A percentile compares a stretch with the other conserved stretches of the same genome.
Conservation (phyloP, 2,329 filamentous ascomycete species). For the Raffaelea arxii region DNA sequence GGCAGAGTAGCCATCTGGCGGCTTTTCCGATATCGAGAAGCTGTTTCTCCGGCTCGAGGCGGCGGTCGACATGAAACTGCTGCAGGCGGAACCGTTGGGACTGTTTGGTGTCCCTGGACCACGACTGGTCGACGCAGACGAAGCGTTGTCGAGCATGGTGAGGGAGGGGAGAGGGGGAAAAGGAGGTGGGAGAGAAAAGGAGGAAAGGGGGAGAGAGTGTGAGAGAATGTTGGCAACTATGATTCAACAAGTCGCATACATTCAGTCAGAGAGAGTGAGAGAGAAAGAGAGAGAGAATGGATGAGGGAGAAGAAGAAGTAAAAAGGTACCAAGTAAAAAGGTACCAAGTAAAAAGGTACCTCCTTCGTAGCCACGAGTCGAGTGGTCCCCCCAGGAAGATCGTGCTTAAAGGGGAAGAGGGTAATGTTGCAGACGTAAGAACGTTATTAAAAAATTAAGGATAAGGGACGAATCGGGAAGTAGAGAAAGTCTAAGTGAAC, state of each 20-base stretch:
- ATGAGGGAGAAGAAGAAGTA: not conserved
- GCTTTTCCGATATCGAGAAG: conserved; percentile 12
- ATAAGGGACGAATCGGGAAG: not conserved
- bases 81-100: conserved; percentile 8
- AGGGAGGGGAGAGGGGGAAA: not conserved
- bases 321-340: not conserved
- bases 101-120: no score
- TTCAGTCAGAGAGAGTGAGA: not conserved
- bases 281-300: not conserved
- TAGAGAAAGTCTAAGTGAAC: not conserved
- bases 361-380: not conserved
- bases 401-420: not conserved
- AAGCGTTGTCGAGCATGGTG: no score
- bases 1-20: conserved; percentile 1
- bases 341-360: not conserved
- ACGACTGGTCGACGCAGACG: no score
- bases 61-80: conserved; percentile 6
- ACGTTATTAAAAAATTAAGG: not conserved
- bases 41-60: conserved; percentile 12
- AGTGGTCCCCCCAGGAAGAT: not conserved
- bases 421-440: no score
- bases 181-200: not conserved
- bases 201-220: not conserved
- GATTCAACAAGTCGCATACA: no score
- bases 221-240: no score